Evolutionary conservation across 1,139 yeast species (phyloP).

Genomic region (Diutina rugosa): DNA sequence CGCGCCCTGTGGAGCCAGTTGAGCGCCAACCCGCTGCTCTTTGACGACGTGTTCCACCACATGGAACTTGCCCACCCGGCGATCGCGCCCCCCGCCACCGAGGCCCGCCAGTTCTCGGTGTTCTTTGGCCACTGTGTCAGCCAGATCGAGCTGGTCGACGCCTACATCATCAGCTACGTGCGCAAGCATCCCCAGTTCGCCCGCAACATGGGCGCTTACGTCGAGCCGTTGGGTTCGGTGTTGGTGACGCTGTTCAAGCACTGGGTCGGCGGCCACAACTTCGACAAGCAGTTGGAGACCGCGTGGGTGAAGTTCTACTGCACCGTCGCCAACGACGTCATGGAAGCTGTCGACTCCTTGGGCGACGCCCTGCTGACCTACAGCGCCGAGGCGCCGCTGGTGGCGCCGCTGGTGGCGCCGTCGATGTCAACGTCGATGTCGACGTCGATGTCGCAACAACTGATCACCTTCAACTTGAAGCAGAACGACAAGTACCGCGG

Average conservation of each 20-base stretch:
- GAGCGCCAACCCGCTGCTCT: neutral
- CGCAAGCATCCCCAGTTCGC: neutral
- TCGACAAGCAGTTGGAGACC: neutral
- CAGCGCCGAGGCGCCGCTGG: slow-evolving; percentile 1
- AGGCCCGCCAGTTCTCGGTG: neutral
- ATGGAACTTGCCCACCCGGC: neutral
- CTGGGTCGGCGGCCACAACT: neutral
- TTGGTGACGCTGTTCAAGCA: neutral
- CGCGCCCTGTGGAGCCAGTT: slow-evolving; percentile 1
- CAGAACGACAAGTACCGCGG: slow-evolving; percentile 23
- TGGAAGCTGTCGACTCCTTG: neutral
- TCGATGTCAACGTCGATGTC: neutral
- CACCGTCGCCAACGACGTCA: neutral
- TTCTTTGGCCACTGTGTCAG: neutral
- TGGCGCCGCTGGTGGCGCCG: neutral
- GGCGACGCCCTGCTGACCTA: neutral
- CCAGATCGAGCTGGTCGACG: neutral
- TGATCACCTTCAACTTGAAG: neutral
- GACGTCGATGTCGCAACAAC: neutral
- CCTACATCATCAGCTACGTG: neutral
- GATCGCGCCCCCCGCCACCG: neutral
- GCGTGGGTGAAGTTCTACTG: slow-evolving; percentile 1
- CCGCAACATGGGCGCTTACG: neutral
- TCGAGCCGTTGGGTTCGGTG: neutral
- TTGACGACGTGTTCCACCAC: neutral